These are phyloP conservation scores for Trypanosoma vivax DNA, from an alignment of 208 protist genomes.

Conservation along the genomic window DNA sequence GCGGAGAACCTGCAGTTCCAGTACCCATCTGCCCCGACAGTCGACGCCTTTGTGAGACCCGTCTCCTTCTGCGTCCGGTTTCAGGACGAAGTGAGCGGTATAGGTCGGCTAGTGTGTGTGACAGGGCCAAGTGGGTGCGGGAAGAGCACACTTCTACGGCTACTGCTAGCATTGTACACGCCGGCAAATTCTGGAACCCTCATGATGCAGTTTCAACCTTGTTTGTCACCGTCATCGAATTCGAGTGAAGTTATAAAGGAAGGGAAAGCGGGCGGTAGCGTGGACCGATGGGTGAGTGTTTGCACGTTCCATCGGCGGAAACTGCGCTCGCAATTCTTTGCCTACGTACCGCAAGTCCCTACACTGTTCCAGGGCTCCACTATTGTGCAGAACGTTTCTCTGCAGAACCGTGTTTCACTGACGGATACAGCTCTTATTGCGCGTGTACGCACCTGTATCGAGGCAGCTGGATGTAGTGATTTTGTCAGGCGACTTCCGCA, in stretches of 20 bases:
- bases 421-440: conserved; percentile 30
- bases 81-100: conserved; percentile 12
- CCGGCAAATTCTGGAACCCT: conserved; percentile 7
- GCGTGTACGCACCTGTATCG: conserved; percentile 28
- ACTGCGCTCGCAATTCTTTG: conserved; percentile 51
- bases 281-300: conserved; percentile 18
- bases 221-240: neutral
- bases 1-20: conserved; percentile 45
- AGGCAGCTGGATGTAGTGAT: conserved; percentile 39
- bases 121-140: conserved; percentile 58
- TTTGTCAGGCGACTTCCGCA: conserved; percentile 58
- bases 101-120: conserved; percentile 49
- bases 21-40: conserved; percentile 57
- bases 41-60: conserved; percentile 36
- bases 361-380: conserved; percentile 59
- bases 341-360: conserved; percentile 64
- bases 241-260: neutral
- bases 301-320: conserved; percentile 25
- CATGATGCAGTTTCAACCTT: conserved; percentile 1
- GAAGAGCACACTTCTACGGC: conserved; percentile 69
- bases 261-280: neutral
- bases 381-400: conserved; percentile 76
- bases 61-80: conserved; percentile 12
- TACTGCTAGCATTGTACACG: conserved; percentile 59
- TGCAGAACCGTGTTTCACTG: conserved; percentile 46